Evolutionary conservation across 768 basidiomycete genomes (phyloP).

Genomic region (Macrocybe gigantea): DNA sequence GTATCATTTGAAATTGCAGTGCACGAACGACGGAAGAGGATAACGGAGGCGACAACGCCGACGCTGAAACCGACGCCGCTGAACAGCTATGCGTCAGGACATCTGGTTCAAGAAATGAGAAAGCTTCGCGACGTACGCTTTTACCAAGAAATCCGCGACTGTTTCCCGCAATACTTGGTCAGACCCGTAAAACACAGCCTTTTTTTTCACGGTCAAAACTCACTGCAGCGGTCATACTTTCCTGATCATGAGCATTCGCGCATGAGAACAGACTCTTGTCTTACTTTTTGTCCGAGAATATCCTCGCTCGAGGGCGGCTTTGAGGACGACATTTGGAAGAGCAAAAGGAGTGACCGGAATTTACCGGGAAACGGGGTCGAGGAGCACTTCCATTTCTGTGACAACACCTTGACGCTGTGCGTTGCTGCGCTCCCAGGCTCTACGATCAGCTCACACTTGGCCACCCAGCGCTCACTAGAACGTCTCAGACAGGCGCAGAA

Average conservation of each 20-base stretch:
- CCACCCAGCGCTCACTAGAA: too few species aligned
- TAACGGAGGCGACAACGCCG: slow-evolving; percentile 84
- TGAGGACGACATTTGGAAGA: slow-evolving; percentile 38
- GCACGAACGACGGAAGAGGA: slow-evolving; percentile 84
- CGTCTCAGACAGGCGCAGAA: background rate
- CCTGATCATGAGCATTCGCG: slow-evolving; percentile 10
- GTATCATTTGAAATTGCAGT: background rate
- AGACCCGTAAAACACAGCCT: background rate
- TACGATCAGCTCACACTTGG: too few species aligned
- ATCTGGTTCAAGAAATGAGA: background rate
- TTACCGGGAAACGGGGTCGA: too few species aligned
- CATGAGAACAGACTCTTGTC: background rate
- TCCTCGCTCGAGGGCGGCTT: slow-evolving; percentile 85
- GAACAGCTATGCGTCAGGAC: slow-evolving; percentile 11
- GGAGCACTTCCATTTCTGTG: too few species aligned
- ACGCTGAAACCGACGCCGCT: slow-evolving; percentile 87
- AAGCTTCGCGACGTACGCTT: slow-evolving; percentile 51
- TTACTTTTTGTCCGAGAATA: slow-evolving; percentile 85
- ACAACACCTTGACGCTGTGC: too few species aligned
- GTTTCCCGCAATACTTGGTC: slow-evolving; percentile 3
- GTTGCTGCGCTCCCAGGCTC: too few species aligned
- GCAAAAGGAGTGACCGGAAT: too few species aligned
- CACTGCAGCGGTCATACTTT: slow-evolving; percentile 84
- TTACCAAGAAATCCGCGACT: slow-evolving; percentile 83
- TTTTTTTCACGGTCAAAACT: slow-evolving; percentile 24